Base-by-base conservation (phyloP, 2,329 filamentous ascomycete species). In the Apiospora koreana region DNA sequence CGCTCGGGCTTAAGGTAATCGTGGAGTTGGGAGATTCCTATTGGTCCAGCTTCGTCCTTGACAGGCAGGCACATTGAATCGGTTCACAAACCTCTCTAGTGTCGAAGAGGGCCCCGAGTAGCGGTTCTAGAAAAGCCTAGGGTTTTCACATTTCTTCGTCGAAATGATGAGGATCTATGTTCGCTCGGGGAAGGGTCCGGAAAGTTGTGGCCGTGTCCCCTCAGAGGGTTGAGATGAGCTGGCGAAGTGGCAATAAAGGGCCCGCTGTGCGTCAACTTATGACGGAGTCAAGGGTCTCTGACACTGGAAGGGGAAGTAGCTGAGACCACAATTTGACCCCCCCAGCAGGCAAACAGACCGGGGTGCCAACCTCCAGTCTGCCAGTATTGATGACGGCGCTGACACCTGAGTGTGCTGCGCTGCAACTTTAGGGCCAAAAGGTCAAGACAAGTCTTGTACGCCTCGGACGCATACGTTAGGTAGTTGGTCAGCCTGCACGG, bases 241-340 rank as follows among this genome's bases (percentile, higher is more conserved):
- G 54, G 54, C 54, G 54, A 62, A 62, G 54, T 62, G 54, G 54
- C 54, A 18, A 62, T n/a, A 62, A 31, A 62, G 54, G 54, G 54
- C 54, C 54, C 54, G 54, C 31, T 62, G 54, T 62, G 54, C 31
- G 54, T 62, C 54, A 16, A 62, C 54, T 38, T 21, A 62, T 62
- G 54, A 62, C 31, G 54, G 54, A 62, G 54, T 62, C 54, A 62
- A 62, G 54, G 54, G 54, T 62, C 54, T 62, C 54, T 62, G 54
- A 58, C 50, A 58, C 50, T 35, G 28, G 28, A 58, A 38, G 50
- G 31, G 16, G 28, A 58, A n/a, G 28, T 35, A 62, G 54, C 54
- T 38, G 31, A 62, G 28, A 62, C 28, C 31, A 21, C 28, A 35
- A 58, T 18, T 31, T 16, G 28, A 28, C 25, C 14, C 31, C 54